Evolutionary conservation across 768 basidiomycete genomes (phyloP), one percentile per base, ranked within the genome.

Genomic region (Lactarius akahatsu): DNA sequence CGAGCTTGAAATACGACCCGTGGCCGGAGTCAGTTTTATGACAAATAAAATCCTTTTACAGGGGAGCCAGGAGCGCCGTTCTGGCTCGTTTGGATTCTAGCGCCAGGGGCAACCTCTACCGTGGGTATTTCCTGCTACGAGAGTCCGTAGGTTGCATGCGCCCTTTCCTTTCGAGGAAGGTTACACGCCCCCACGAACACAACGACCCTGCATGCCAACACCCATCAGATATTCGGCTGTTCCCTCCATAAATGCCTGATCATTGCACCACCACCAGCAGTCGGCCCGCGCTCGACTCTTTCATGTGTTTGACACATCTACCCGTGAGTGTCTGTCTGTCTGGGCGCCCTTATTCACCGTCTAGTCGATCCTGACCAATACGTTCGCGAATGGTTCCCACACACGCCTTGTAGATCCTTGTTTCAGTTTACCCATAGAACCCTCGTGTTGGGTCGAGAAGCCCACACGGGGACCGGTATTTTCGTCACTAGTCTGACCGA

Each of bases 121-220:
- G 32, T 45, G 55, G 28, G 62, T 23, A 15, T 5, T 16, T 20
- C 4, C n/a, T 60, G 11, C 23, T 40, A 38, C 52, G 4, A 1
- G 36, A n/a, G 56, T 1, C 38, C 47, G 16, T 20, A 15, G 50
- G 6, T 18, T 36, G 16, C 55, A 32, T 32, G 55, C 55, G 30
- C 55, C 55, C 26, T 23, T 40, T 4, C 26, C 45, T 38, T 41
- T 18, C 13, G 8, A 56, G 54, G 55, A 30, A 56, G 18, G 59
- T 41, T 30, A n/a, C 50, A 7, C 36, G 8, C 9, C 34, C 23
- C 50, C 55, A 56, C 55, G 32, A 56, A 56, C 16, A 34, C 30
- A 9, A 3, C 41, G 52, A 57, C 65, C 61, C 56, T 62, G 65
- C 56, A 50, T 13, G 56, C 38, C 60, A 58, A 40, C 38, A 45